phyloP scores from a whole-genome alignment of 2,329 filamentous ascomycete species.

The Colletotrichum chlorophyti region DNA sequence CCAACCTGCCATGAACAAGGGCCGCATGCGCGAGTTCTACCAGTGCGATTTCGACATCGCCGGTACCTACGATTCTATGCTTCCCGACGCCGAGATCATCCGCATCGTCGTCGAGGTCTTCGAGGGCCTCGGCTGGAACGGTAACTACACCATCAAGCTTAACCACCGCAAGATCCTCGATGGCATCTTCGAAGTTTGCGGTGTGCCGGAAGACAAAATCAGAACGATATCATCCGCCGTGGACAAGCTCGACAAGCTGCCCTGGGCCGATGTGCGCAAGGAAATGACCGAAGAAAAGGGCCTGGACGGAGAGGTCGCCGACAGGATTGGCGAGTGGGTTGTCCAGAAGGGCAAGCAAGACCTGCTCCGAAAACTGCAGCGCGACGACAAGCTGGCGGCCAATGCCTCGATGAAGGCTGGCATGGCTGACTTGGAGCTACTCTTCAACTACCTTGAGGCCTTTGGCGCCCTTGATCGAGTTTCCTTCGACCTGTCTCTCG shows the following conservation, averaged over 20 bases:
- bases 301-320: slow-evolving; percentile 76
- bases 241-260: slow-evolving; percentile 93
- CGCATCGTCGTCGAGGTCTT: slow-evolving; percentile 87
- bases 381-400: slow-evolving; percentile 70
- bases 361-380: slow-evolving; percentile 72
- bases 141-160: slow-evolving; percentile 84
- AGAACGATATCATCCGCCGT: slow-evolving; percentile 90
- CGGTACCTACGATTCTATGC: slow-evolving; percentile 85
- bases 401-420: slow-evolving; percentile 82
- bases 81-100: slow-evolving; percentile 89
- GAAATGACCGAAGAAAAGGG: slow-evolving; percentile 96
- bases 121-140: slow-evolving; percentile 76
- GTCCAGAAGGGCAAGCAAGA: slow-evolving; percentile 77
- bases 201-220: slow-evolving; percentile 86
- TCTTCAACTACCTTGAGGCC: slow-evolving; percentile 83
- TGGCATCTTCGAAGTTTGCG: slow-evolving; percentile 89
- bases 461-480: slow-evolving; percentile 76
- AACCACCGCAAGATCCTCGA: slow-evolving; percentile 96
- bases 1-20: slow-evolving; percentile 86
- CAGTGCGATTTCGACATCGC: slow-evolving; percentile 98
- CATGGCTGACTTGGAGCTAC: slow-evolving; percentile 78
- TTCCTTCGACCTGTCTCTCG: slow-evolving; percentile 89
- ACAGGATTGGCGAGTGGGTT: slow-evolving; percentile 88
- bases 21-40: slow-evolving; percentile 94
- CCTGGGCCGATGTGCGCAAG: slow-evolving; percentile 87